These are phyloP conservation scores for Tephrocybe sp. DNA, from an alignment of 768 basidiomycete species.

Conservation along the genomic window DNA sequence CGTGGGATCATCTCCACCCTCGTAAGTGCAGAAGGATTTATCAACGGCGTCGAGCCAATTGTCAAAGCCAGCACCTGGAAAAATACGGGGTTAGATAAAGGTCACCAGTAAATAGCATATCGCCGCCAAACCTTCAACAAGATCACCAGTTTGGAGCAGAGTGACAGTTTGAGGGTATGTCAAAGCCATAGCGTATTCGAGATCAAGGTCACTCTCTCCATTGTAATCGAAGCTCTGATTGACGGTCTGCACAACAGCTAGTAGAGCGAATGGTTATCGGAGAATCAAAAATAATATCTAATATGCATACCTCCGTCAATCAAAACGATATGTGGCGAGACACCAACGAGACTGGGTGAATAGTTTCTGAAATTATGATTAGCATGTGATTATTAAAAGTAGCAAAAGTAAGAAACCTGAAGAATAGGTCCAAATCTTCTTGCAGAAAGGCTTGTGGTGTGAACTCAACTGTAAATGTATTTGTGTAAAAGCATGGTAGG, in stretches of 20 bases:
- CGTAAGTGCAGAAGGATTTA: slow-evolving; percentile 40
- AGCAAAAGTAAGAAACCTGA: slow-evolving; percentile 12
- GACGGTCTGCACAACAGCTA: slow-evolving; percentile 43
- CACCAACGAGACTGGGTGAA: slow-evolving; percentile 33
- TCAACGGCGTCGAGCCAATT: slow-evolving; percentile 49
- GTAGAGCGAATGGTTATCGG: not conserved
- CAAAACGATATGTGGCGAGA: slow-evolving; percentile 30
- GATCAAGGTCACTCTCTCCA: slow-evolving; percentile 56
- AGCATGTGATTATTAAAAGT: not conserved
- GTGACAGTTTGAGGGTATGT: slow-evolving; percentile 36
- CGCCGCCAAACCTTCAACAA: slow-evolving; percentile 28
- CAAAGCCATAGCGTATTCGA: slow-evolving; percentile 54
- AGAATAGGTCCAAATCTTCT: slow-evolving; percentile 34
- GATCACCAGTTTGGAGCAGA: slow-evolving; percentile 43
- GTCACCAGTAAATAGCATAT: not conserved
- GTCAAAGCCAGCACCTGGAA: slow-evolving; percentile 41
- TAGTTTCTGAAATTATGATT: slow-evolving; percentile 26
- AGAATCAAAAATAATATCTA: not conserved
- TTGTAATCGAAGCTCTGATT: slow-evolving; percentile 42
- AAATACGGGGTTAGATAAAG: no score
- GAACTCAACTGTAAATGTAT: not conserved
- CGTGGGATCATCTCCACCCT: slow-evolving; percentile 41
- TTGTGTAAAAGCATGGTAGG: not conserved
- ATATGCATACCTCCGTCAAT: slow-evolving; percentile 29
- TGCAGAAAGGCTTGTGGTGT: not conserved